These are phyloP conservation scores for Metschnikowia similis DNA, from an alignment of 805 yeast species.

Conservation along the genomic window DNA sequence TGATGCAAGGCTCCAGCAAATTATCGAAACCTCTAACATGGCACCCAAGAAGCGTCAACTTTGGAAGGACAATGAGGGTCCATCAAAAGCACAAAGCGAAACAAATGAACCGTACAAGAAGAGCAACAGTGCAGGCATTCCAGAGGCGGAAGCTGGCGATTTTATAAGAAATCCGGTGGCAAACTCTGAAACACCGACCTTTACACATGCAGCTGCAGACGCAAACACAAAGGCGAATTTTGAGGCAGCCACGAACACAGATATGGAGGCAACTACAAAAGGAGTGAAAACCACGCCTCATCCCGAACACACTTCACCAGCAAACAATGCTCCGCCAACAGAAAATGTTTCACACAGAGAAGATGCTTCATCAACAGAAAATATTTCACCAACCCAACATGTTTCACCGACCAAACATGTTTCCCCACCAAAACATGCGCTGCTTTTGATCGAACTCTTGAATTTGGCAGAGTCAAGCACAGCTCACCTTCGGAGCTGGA, in stretches of 20 bases:
- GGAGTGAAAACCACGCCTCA: too few species aligned
- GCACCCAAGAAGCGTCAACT: constrained; percentile 17
- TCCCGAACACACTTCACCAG: too few species aligned
- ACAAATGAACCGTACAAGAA: background rate
- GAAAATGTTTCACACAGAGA: too few species aligned
- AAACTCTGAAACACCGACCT: background rate
- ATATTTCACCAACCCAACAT: too few species aligned
- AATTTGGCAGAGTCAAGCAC: background rate
- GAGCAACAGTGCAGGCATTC: background rate
- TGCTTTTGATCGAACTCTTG: background rate
- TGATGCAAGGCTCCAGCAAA: constrained; percentile 29
- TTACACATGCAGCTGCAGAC: background rate
- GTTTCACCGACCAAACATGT: background rate
- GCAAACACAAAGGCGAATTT: constrained; percentile 11
- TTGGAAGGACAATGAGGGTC: background rate
- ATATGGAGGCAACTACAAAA: background rate
- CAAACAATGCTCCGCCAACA: too few species aligned
- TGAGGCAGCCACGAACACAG: background rate
- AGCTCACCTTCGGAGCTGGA: background rate
- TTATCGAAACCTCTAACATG: constrained; percentile 34
- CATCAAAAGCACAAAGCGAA: background rate
- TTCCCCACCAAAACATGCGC: background rate
- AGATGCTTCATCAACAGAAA: too few species aligned
- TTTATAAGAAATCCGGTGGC: constrained; percentile 2
- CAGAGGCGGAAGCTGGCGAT: background rate